phyloP scores from a whole-genome alignment of 2,329 filamentous ascomycete species.

The Neopestalotiopsis sp. region DNA sequence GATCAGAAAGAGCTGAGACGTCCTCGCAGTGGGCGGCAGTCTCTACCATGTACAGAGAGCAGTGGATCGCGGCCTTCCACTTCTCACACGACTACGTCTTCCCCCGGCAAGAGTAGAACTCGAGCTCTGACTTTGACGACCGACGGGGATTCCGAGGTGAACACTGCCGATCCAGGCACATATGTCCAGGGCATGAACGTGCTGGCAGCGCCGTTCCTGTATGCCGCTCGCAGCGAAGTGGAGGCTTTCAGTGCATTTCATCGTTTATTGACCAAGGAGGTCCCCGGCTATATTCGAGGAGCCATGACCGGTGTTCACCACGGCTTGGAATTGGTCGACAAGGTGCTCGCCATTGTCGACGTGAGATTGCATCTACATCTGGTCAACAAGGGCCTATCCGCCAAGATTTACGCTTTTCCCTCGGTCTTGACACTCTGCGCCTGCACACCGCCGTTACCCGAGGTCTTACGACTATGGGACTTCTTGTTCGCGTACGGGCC shows the following conservation, averaged over 20 bases:
- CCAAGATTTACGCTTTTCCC: slow-evolving; percentile 95
- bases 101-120: slow-evolving; percentile 54
- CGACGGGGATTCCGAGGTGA: slow-evolving; percentile 66
- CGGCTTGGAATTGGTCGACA: slow-evolving; percentile 88
- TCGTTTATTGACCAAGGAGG: slow-evolving; percentile 83
- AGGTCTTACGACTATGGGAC: slow-evolving; percentile 94
- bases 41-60: slow-evolving; percentile 33
- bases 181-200: slow-evolving; percentile 99
- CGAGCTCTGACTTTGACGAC: slow-evolving; percentile 65
- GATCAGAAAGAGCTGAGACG: slow-evolving; percentile 67
- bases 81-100: slow-evolving; percentile 43
- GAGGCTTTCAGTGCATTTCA: slow-evolving; percentile 94
- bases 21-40: slow-evolving; percentile 34
- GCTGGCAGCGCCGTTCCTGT: slow-evolving; percentile 91
- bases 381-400: slow-evolving; percentile 83
- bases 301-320: slow-evolving; percentile 98
- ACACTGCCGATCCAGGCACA: slow-evolving; percentile 72
- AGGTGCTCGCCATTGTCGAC: slow-evolving; percentile 89
- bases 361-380: slow-evolving; percentile 85
- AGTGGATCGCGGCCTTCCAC: slow-evolving; percentile 43
- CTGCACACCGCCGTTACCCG: slow-evolving; percentile 91
- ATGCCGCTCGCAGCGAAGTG: slow-evolving; percentile 90
- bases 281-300: slow-evolving; percentile 90
- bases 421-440: slow-evolving; percentile 94
- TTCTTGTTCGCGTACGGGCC: slow-evolving; percentile 96